A percentile compares a stretch with the other conserved stretches of the same genome.
Evolutionary conservation across 2,329 filamentous ascomycete genomes (phyloP).

Genomic region (Talaromyces marneffei): DNA sequence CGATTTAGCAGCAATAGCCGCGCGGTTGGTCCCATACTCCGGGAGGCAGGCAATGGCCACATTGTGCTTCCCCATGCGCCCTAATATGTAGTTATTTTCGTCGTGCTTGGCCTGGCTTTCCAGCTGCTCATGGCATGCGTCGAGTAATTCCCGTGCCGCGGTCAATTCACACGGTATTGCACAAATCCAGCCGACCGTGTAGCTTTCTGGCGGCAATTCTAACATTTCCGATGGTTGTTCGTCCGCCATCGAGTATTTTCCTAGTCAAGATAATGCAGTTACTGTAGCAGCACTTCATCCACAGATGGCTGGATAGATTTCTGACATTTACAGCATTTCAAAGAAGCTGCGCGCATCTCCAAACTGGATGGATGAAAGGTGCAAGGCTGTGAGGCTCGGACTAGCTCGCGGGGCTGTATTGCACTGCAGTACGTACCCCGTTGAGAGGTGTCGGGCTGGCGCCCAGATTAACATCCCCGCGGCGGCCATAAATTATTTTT

Average conservation of each 20-base stretch:
- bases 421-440: too few species aligned
- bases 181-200: constrained; percentile 6
- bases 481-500: too few species aligned
- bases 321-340: background rate
- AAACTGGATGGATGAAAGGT: background rate
- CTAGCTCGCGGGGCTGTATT: background rate
- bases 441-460: background rate
- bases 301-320: background rate
- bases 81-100: constrained; percentile 1
- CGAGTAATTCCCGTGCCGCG: background rate
- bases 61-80: constrained; percentile 14
- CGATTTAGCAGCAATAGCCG: background rate
- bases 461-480: too few species aligned
- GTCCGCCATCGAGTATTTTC: background rate
- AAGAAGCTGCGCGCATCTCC: background rate
- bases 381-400: background rate
- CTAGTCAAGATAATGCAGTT: background rate
- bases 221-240: background rate
- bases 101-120: background rate
- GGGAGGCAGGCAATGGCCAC: constrained; percentile 18
- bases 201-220: background rate
- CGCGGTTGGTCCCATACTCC: background rate
- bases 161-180: background rate
- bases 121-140: background rate
- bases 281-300: background rate